Conservation (phyloP, 1,284 basidiomycete genomes). For the Mycena sp. region DNA sequence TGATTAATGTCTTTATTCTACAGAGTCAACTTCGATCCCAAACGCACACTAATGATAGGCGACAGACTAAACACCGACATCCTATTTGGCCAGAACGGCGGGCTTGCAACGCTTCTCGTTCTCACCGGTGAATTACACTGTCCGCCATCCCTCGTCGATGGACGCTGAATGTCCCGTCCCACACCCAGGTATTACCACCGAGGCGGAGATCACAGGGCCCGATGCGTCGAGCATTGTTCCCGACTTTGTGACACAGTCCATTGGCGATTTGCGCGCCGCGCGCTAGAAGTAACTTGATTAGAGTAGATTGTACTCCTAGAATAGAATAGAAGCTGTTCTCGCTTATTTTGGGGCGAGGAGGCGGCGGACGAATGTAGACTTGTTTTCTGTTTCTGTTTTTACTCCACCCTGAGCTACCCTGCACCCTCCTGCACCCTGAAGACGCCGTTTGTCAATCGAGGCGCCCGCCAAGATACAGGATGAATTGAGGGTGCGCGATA, state of each 20-base stretch:
- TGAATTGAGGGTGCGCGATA: neutral
- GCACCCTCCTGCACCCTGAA: neutral
- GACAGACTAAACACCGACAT: constrained; percentile 97
- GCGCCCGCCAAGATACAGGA: neutral
- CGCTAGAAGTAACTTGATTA: neutral
- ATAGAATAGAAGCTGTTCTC: neutral
- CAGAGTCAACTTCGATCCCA: constrained; percentile 88
- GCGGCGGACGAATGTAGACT: too few species aligned
- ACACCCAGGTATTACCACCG: constrained; percentile 74
- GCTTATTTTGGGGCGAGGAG: neutral
- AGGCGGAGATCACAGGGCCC: constrained; percentile 79
- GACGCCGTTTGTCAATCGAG: neutral
- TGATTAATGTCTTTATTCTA: neutral
- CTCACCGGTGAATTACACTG: constrained; percentile 77
- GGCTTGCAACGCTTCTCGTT: constrained; percentile 89
- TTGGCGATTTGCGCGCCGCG: constrained; percentile 75
- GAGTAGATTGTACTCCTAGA: neutral
- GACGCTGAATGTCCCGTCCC: constrained; percentile 22
- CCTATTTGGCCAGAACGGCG: constrained; percentile 89
- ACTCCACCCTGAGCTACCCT: neutral
- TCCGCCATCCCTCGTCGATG: neutral
- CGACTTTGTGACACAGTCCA: constrained; percentile 82
- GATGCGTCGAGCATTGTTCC: constrained; percentile 78
- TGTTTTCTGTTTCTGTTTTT: too few species aligned
- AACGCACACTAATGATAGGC: constrained; percentile 92